These are phyloP conservation scores for Kwoniella bestiolae DNA, from an alignment of 768 basidiomycete genomes.

Conservation along the genomic window DNA sequence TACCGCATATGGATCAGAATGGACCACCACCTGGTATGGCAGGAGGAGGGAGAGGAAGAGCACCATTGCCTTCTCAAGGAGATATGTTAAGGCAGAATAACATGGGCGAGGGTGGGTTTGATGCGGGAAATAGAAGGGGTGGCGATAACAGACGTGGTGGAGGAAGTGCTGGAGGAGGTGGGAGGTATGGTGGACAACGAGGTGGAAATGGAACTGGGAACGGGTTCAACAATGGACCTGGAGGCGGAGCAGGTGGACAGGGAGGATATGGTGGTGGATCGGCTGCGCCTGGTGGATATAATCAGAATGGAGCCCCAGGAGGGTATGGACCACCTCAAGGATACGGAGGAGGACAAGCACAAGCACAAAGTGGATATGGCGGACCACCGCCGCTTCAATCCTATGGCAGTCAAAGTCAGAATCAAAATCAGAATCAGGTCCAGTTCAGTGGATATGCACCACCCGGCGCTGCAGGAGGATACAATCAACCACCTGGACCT, in stretches of 20 bases:
- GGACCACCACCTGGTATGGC: background rate
- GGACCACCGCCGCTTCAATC: background rate
- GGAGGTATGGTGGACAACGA: background rate
- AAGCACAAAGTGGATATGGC: constrained; percentile 1
- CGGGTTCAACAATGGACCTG: background rate
- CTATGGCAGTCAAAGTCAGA: background rate
- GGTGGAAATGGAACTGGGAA: background rate
- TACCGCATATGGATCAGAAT: constrained; percentile 4
- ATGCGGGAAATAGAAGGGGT: background rate
- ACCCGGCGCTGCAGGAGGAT: constrained; percentile 27
- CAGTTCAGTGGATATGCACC: constrained; percentile 1
- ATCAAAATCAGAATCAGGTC: constrained; percentile 4
- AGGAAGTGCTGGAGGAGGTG: background rate
- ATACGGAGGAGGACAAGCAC: background rate
- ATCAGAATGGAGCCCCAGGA: background rate
- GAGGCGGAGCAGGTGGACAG: background rate
- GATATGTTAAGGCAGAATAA: constrained; percentile 60
- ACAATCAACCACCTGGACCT: background rate
- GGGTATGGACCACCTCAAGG: constrained; percentile 4
- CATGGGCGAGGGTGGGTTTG: background rate
- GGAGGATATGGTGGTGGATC: background rate
- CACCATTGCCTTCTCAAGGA: constrained; percentile 63
- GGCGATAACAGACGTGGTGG: background rate
- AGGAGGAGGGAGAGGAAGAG: constrained; percentile 35
- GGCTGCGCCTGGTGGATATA: constrained; percentile 11